These are phyloP conservation scores for Eragrostis curvula DNA, from an alignment of 176 grass and related monocot genomes.

Conservation along the genomic window DNA sequence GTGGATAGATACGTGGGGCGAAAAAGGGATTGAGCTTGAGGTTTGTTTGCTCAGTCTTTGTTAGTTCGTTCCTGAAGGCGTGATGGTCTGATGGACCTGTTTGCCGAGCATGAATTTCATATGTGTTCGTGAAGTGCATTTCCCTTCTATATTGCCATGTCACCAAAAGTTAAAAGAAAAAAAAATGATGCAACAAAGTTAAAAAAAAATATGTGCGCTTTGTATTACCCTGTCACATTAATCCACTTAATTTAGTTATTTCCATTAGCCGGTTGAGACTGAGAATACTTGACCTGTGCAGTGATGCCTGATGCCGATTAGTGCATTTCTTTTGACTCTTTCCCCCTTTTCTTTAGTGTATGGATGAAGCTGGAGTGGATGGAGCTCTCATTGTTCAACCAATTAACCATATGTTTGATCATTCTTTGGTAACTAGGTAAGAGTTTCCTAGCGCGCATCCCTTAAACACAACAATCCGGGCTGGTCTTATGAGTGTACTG, in stretches of 20 bases:
- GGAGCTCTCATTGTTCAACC: constrained; percentile 90
- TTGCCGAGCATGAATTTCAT: background rate
- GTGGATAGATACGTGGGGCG: background rate
- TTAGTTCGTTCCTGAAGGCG: background rate
- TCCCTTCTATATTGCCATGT: background rate
- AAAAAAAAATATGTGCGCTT: background rate
- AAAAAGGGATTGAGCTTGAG: too few relatives aligned
- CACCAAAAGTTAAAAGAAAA: background rate
- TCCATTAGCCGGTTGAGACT: background rate
- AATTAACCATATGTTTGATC: constrained; percentile 89
- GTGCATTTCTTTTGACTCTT: background rate
- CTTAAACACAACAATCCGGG: background rate
- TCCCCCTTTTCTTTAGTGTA: constrained; percentile 51
- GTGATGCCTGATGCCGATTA: background rate
- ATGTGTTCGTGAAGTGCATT: background rate
- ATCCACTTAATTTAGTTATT: background rate
- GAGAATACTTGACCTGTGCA: background rate
- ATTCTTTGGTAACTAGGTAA: constrained; percentile 87
- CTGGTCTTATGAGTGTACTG: constrained; percentile 18
- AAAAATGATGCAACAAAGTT: too few relatives aligned
- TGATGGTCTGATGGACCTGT: background rate
- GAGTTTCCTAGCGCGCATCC: background rate
- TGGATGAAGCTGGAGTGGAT: constrained; percentile 84
- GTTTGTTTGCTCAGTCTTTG: background rate
- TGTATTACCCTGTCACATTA: background rate